Percentiles rank a stretch among this genome's conserved stretches.
These are phyloP conservation scores for Pseudozyma hubeiensis DNA, from an alignment of 1,284 basidiomycete genomes.

Conservation along the genomic window DNA sequence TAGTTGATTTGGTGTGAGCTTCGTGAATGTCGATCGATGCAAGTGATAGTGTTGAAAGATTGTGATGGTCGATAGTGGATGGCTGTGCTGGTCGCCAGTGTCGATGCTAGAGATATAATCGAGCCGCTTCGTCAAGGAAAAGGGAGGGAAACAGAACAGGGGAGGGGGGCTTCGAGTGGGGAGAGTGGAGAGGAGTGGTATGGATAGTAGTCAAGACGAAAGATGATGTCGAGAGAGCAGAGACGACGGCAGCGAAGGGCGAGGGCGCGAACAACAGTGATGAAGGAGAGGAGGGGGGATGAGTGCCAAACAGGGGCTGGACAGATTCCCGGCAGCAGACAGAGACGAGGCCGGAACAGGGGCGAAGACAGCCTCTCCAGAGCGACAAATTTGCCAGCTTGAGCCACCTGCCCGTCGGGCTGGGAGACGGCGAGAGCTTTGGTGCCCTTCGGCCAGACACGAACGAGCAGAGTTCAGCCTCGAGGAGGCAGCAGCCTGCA, in stretches of 20 bases:
- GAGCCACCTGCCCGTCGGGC: too few species aligned
- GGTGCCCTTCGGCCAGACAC: too few species aligned
- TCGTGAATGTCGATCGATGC: neutral
- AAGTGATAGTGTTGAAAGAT: conserved; percentile 10
- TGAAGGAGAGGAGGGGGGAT: conserved; percentile 4
- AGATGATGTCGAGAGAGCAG: conserved; percentile 5
- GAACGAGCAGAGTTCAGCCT: neutral
- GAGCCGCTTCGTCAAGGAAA: neutral
- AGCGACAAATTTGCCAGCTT: neutral
- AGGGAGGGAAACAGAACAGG: neutral
- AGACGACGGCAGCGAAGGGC: conserved; percentile 1
- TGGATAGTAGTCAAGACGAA: conserved; percentile 24
- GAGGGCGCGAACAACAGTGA: neutral
- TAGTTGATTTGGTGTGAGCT: neutral
- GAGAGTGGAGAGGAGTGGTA: conserved; percentile 16
- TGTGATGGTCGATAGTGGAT: conserved; percentile 5
- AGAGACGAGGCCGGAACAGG: neutral
- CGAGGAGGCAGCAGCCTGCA: neutral
- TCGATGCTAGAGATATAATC: neutral
- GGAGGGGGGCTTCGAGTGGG: conserved; percentile 1
- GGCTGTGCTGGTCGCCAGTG: conserved; percentile 5
- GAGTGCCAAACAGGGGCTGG: too few species aligned
- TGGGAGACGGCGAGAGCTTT: too few species aligned
- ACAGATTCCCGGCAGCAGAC: neutral
- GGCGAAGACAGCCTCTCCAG: neutral